Evolutionary conservation across 176 grass and related monocot genomes (phyloP).

Genomic region (Carex kokanica): DNA sequence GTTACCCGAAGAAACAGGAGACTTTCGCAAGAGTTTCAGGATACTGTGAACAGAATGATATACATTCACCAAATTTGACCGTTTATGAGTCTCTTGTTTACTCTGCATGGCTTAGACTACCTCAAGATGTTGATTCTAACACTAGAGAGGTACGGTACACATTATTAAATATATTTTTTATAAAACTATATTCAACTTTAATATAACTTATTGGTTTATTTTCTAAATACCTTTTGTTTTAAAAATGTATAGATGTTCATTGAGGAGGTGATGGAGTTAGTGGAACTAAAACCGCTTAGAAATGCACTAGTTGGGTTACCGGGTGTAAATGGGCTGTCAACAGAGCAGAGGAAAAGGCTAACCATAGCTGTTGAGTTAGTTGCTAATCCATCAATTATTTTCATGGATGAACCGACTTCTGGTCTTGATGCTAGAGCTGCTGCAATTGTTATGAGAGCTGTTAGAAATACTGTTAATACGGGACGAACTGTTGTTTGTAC

Average conservation of each 20-base stretch:
- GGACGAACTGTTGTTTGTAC: conserved; percentile 70
- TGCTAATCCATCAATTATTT: conserved; percentile 67
- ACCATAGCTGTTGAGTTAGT: conserved; percentile 60
- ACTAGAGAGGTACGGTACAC: conserved; percentile 48
- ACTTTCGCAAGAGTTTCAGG: conserved; percentile 56
- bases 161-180: conserved; percentile 5
- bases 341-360: conserved; percentile 60
- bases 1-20: conserved; percentile 61
- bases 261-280: conserved; percentile 61
- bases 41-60: conserved; percentile 69
- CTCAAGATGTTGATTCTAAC: conserved; percentile 42
- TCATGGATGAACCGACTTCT: conserved; percentile 67
- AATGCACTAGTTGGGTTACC: conserved; percentile 53
- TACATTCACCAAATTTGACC: conserved; percentile 59
- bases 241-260: conserved; percentile 51
- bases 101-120: conserved; percentile 51
- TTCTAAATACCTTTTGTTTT: conserved; percentile 7
- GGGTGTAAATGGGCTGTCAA: conserved; percentile 53
- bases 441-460: conserved; percentile 55
- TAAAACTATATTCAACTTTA: background rate
- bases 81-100: conserved; percentile 52
- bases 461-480: conserved; percentile 49
- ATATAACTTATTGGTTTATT: background rate
- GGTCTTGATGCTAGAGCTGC: conserved; percentile 54
- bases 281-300: conserved; percentile 51